These are phyloP conservation scores for Pseudonectria buxi DNA, from an alignment of 2,329 filamentous ascomycete species.

Conservation along the genomic window DNA sequence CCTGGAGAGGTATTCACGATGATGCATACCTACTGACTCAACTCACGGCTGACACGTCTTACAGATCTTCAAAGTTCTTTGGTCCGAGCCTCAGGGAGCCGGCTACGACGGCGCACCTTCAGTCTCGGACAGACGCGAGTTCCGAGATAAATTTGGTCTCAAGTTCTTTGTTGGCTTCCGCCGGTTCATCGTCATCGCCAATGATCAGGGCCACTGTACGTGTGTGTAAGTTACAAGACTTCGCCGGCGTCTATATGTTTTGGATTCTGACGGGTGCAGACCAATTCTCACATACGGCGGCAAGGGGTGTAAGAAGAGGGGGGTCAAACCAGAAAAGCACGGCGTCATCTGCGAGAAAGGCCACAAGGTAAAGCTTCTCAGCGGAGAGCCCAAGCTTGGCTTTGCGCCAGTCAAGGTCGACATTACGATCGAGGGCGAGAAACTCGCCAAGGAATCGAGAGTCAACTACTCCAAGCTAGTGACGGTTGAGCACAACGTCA, in stretches of 20 bases:
- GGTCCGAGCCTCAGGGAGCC: conserved; percentile 44
- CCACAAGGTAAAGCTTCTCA: conserved; percentile 26
- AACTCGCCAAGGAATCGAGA: conserved; percentile 42
- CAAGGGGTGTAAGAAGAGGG: conserved; percentile 46
- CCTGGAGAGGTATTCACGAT: conserved; percentile 31
- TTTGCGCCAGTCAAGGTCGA: conserved; percentile 39
- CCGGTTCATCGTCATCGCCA: conserved; percentile 48
- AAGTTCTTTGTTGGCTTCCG: conserved; percentile 44
- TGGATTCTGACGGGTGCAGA: conserved; percentile 25
- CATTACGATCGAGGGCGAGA: conserved; percentile 37
- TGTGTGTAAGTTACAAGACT: conserved; percentile 42
- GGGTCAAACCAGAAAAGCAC: conserved; percentile 45
- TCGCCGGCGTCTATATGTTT: background rate
- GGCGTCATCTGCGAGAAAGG: conserved; percentile 42
- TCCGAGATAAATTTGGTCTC: conserved; percentile 28
- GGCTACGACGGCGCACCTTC: conserved; percentile 24
- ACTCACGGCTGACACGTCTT: conserved; percentile 1
- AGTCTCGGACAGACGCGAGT: conserved; percentile 28
- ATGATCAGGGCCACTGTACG: conserved; percentile 45
- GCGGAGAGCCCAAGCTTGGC: conserved; percentile 41
- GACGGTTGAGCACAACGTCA: conserved; percentile 51
- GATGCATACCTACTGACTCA: no score
- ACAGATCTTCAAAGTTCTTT: conserved; percentile 50
- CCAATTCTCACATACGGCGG: conserved; percentile 51
- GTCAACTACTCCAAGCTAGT: conserved; percentile 52